These are phyloP conservation scores for Hypomontagnella submonticulosa DNA, from an alignment of 495 filamentous ascomycete species.

Conservation along the genomic window DNA sequence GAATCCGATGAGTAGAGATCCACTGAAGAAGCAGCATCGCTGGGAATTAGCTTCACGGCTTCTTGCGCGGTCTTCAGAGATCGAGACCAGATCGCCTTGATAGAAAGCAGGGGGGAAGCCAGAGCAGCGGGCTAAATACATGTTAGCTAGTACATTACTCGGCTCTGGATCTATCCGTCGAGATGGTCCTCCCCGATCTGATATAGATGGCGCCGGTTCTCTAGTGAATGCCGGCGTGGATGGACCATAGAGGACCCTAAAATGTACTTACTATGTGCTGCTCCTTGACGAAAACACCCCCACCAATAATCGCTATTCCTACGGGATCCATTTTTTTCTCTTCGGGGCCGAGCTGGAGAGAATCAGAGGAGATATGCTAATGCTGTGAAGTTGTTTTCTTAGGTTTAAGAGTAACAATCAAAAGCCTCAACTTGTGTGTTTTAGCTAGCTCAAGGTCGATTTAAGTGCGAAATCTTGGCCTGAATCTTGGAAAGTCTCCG, in stretches of 20 bases:
- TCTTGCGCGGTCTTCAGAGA: slow-evolving; percentile 58
- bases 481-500: slow-evolving; percentile 6
- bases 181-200: not conserved
- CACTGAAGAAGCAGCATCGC: slow-evolving; percentile 46
- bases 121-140: slow-evolving; percentile 61
- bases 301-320: slow-evolving; percentile 75
- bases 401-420: not conserved
- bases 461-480: slow-evolving; percentile 8
- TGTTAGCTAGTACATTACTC: slow-evolving; percentile 32
- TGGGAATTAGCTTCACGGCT: slow-evolving; percentile 49
- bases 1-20: slow-evolving; percentile 73
- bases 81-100: slow-evolving; percentile 73
- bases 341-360: not conserved
- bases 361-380: not conserved
- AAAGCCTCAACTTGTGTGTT: slow-evolving; percentile 4
- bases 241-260: not conserved
- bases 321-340: slow-evolving; percentile 52
- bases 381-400: not conserved
- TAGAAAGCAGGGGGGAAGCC: slow-evolving; percentile 55
- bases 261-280: slow-evolving; percentile 54
- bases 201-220: not conserved
- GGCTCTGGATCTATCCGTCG: slow-evolving; percentile 15
- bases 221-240: slow-evolving; percentile 8
- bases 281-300: slow-evolving; percentile 63
- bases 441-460: slow-evolving; percentile 3